A percentile compares a stretch with the other conserved stretches of the same genome.
phyloP scores from a whole-genome alignment of 495 filamentous ascomycete species.

The Amorphotheca resinae region DNA sequence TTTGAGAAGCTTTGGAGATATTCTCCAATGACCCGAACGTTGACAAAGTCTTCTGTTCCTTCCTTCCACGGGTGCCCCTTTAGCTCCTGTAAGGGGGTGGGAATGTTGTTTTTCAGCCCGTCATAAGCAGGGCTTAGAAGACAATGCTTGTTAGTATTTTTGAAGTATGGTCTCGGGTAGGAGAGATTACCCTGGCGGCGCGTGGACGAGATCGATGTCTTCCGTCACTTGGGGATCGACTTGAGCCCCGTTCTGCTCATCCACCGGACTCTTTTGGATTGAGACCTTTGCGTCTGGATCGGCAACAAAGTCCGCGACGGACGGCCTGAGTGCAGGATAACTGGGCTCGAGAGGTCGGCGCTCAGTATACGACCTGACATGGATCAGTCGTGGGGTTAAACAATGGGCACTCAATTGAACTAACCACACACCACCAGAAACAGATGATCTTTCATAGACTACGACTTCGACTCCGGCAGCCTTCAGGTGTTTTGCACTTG shows the following conservation, averaged over 20 bases:
- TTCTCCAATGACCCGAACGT: conserved; percentile 37
- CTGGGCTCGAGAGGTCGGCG: conserved; percentile 40
- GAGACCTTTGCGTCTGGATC: too few species aligned
- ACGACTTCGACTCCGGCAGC: conserved; percentile 45
- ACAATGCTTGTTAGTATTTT: background rate
- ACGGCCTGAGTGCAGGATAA: conserved; percentile 35
- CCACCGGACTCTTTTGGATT: too few species aligned
- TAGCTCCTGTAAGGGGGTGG: conserved; percentile 45
- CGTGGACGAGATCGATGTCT: conserved; percentile 28
- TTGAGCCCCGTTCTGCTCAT: background rate
- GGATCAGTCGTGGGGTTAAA: too few species aligned
- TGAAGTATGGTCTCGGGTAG: conserved; percentile 17
- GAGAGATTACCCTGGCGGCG: conserved; percentile 31
- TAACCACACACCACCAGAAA: conserved; percentile 52
- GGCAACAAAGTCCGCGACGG: conserved; percentile 8
- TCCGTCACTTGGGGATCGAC: conserved; percentile 6
- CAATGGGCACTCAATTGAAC: too few species aligned
- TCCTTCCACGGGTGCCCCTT: conserved; percentile 48
- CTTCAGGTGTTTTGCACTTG: conserved; percentile 48
- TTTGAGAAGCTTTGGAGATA: conserved; percentile 48
- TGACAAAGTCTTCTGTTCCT: conserved; percentile 43
- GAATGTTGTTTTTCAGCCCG: conserved; percentile 52
- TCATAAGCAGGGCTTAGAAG: conserved; percentile 39
- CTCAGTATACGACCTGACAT: conserved; percentile 38
- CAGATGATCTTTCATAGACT: conserved; percentile 49